These are phyloP conservation scores for Ogataea minuta DNA, from an alignment of 805 yeast genomes.

Conservation along the genomic window DNA sequence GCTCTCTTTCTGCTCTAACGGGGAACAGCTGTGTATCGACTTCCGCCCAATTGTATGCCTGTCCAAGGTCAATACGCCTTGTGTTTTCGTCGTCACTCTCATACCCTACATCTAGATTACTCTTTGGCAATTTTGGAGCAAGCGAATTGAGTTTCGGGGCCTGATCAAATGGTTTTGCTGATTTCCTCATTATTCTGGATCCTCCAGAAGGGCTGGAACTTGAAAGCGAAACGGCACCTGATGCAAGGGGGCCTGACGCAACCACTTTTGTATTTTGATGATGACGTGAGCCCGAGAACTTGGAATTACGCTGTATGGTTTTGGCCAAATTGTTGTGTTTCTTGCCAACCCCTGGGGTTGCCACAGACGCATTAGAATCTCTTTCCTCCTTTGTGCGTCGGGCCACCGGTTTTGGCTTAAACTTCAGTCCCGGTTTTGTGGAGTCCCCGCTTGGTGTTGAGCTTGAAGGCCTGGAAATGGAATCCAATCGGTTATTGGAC, in stretches of 20 bases:
- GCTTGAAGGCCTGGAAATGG: constrained; percentile 9
- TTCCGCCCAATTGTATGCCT: constrained; percentile 51
- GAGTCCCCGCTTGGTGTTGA: constrained; percentile 18
- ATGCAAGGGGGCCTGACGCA: constrained; percentile 70
- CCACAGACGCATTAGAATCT: constrained; percentile 65
- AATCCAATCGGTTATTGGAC: constrained; percentile 11
- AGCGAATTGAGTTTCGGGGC: constrained; percentile 20
- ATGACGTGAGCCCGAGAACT: constrained; percentile 31
- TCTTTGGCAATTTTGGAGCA: constrained; percentile 10
- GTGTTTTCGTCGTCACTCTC: constrained; percentile 41
- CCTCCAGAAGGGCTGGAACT: constrained; percentile 7
- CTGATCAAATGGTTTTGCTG: constrained; percentile 19
- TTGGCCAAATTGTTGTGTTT: constrained; percentile 31
- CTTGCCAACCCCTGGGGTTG: constrained; percentile 37
- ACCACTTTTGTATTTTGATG: constrained; percentile 56
- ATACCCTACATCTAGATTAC: constrained; percentile 7
- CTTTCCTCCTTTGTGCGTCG: constrained; percentile 82
- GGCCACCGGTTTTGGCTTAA: constrained; percentile 85
- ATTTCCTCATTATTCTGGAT: constrained; percentile 2
- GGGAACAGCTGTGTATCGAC: constrained; percentile 64
- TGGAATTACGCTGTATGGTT: constrained; percentile 37
- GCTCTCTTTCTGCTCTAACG: constrained; percentile 61
- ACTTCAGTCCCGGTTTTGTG: constrained; percentile 58
- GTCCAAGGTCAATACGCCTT: constrained; percentile 61
- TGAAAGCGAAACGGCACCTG: constrained; percentile 55